Conservation (phyloP, 2,329 filamentous ascomycete species). For the Cryphonectria parasitica region DNA sequence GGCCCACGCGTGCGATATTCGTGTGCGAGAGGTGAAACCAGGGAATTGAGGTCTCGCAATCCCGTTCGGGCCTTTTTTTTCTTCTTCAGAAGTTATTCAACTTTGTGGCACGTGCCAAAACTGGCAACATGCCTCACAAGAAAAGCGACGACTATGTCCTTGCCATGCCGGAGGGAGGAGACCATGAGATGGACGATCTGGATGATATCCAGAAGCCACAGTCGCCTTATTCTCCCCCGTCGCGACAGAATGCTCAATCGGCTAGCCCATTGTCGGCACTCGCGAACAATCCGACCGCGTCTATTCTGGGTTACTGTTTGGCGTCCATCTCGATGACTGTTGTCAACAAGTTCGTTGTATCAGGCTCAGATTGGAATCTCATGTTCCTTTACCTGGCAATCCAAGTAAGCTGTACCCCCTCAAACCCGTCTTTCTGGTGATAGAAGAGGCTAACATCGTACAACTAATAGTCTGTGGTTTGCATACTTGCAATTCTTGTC, state of each 20-base stretch:
- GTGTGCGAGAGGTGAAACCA: not conserved
- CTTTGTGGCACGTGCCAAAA: not conserved
- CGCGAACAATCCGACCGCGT: constrained; percentile 76
- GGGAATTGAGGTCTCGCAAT: not conserved
- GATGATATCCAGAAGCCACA: constrained; percentile 52
- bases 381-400: constrained; percentile 93
- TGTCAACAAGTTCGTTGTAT: constrained; percentile 98
- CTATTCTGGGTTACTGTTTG: constrained; percentile 87
- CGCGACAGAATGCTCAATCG: constrained; percentile 37
- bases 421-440: not conserved
- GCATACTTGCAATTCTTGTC: constrained; percentile 78
- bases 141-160: constrained; percentile 83
- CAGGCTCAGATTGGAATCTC: constrained; percentile 87
- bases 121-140: constrained; percentile 75
- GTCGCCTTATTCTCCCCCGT: constrained; percentile 33
- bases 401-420: constrained; percentile 64
- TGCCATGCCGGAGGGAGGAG: constrained; percentile 66
- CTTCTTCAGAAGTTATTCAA: not conserved
- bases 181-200: constrained; percentile 39
- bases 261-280: constrained; percentile 51
- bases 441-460: constrained; percentile 26
- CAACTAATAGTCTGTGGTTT: constrained; percentile 87
- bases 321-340: constrained; percentile 99
- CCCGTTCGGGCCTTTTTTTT: not conserved
- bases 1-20: not conserved